Evolutionary conservation across 169 alveolate species (phyloP), one percentile per base, ranked within the genome.

Genomic region (Plasmodium relictum): DNA sequence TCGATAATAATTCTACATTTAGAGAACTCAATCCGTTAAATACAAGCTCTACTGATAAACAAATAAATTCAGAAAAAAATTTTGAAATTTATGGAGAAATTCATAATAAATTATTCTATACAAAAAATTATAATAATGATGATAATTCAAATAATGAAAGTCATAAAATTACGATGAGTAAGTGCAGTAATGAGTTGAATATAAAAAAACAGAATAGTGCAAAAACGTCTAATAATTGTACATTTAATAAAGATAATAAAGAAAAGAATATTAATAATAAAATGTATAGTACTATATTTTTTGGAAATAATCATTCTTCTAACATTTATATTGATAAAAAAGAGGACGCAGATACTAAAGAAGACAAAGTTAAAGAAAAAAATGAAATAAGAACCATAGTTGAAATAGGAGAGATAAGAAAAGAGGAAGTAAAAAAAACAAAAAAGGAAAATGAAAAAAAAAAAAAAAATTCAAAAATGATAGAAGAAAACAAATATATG

Each of bases 391-490:
- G n/a, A n/a, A n/a, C n/a, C n/a, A n/a, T n/a, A n/a, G n/a, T n/a
- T n/a, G n/a, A n/a, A n/a, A n/a, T n/a, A n/a, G 58, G 41, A 31
- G 39, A 31, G 39, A 31, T 3, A 31, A 3, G 3, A 31, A 31
- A 31, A 31, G 39, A 31, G 3, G 39, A 31, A 31, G 3, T 31
- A 31, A 31, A 31, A 31, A 3, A 31, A 31, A 31, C 3, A 31
- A 31, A 31, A 31, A 18, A 71, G 18, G 68, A 45, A 37, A 20
- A 24, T 59, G 45, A 50, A 45, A 45, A 71, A 41, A 58, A 63
- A 8, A 71, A 42, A 31, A 71, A 8, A 52, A 52, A 71, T 8
- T 9, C 14, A 71, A 24, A 0, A 54, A 26, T 16, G 2, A 63
- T 16, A 63, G 41, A 63, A 26, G 41, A 48, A 22, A 20, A 18